These are phyloP conservation scores for Baeospora myosura DNA, from an alignment of 1,284 basidiomycete species.

Conservation along the genomic window DNA sequence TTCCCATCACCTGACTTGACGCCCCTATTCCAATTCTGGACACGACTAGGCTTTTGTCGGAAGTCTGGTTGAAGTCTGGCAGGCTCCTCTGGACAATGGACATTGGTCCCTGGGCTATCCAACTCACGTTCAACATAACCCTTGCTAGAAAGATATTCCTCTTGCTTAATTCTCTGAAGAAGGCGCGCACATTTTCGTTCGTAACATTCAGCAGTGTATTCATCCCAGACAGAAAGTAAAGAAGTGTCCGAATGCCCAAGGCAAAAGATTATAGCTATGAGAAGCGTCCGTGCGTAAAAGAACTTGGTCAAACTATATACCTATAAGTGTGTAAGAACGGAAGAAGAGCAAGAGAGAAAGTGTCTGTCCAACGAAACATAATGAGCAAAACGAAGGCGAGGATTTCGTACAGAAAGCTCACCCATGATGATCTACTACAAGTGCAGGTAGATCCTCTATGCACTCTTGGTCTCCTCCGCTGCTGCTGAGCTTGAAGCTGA, in stretches of 20 bases:
- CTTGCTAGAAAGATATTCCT: not conserved
- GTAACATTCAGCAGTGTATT: not conserved
- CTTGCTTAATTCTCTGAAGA: not conserved
- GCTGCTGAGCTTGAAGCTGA: too few relatives aligned
- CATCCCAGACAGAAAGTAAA: not conserved
- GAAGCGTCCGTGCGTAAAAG: not conserved
- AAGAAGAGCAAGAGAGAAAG: not conserved
- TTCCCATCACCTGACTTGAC: too few relatives aligned
- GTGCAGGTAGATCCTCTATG: not conserved
- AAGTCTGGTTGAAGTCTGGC: too few relatives aligned
- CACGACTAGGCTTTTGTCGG: too few relatives aligned
- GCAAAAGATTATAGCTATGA: constrained; percentile 1
- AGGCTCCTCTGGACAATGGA: too few relatives aligned
- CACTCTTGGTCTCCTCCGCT: too few relatives aligned
- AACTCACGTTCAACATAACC: not conserved
- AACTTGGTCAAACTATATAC: not conserved
- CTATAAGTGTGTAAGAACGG: too few relatives aligned
- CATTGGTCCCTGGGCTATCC: not conserved
- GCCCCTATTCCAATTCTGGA: too few relatives aligned
- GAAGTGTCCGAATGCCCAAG: not conserved
- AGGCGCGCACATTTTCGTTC: not conserved
- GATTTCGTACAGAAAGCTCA: not conserved
- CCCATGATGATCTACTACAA: not conserved
- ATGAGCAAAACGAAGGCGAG: not conserved
- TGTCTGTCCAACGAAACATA: not conserved